Evolutionary conservation across 352 stramenopile species (phyloP).

Genomic region (Globisporangium solare): DNA sequence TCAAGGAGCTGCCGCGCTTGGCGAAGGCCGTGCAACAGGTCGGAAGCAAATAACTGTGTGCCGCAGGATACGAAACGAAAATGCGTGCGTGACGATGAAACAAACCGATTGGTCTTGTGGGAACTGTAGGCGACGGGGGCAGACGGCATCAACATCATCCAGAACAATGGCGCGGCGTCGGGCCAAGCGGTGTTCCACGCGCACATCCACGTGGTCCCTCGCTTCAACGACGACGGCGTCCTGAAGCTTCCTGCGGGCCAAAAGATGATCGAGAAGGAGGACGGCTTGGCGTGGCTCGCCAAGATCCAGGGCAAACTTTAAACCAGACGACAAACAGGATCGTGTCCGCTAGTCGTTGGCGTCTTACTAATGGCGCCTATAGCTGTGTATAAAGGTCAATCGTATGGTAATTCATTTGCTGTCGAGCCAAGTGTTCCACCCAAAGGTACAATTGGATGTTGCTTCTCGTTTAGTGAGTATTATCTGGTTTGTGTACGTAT

Average conservation of each 20-base stretch:
- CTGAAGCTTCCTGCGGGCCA: slow-evolving; percentile 46
- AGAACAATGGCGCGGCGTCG: slow-evolving; percentile 70
- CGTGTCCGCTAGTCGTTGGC: not conserved
- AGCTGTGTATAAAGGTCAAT: too few relatives aligned
- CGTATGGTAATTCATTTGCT: too few relatives aligned
- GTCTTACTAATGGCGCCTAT: too few relatives aligned
- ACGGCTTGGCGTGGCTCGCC: slow-evolving; percentile 46
- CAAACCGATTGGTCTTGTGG: not conserved
- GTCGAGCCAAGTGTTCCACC: too few relatives aligned
- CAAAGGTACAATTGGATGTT: too few relatives aligned
- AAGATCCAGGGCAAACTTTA: slow-evolving; percentile 80
- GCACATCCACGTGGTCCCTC: slow-evolving; percentile 80
- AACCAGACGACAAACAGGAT: not conserved
- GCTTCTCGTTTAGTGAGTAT: too few relatives aligned
- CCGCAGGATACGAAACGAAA: not conserved
- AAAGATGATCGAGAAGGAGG: slow-evolving; percentile 61
- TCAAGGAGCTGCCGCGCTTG: slow-evolving; percentile 69
- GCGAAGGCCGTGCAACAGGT: slow-evolving; percentile 69
- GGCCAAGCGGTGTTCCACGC: slow-evolving; percentile 77
- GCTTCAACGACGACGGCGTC: slow-evolving; percentile 56
- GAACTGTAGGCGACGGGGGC: slow-evolving; percentile 41
- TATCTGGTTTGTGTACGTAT: too few relatives aligned
- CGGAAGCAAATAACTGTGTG: not conserved
- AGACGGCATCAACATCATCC: slow-evolving; percentile 73
- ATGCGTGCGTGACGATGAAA: not conserved